A percentile compares a stretch with the other conserved stretches of the same genome.
phyloP scores from a whole-genome alignment of 768 basidiomycete genomes.

The Termitomyces sp. region DNA sequence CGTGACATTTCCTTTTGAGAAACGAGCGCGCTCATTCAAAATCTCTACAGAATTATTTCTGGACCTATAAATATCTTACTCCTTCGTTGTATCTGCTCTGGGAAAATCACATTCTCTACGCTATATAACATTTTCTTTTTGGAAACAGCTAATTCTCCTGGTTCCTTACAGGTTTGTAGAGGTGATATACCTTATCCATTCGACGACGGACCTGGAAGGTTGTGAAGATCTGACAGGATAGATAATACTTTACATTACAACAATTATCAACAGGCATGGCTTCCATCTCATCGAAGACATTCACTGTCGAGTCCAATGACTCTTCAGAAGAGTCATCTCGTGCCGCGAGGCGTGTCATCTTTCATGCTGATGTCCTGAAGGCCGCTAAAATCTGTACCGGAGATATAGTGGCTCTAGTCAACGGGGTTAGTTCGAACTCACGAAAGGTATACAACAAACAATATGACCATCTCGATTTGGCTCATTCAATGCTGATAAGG shows the following conservation, averaged over 20 bases:
- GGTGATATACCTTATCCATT: not conserved
- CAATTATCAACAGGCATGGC: constrained; percentile 7
- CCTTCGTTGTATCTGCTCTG: not conserved
- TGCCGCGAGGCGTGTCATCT: constrained; percentile 55
- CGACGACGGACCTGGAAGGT: not conserved
- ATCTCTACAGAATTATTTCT: not conserved
- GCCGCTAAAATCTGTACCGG: constrained; percentile 59
- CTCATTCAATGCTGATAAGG: constrained; percentile 29
- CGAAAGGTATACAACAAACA: constrained; percentile 20
- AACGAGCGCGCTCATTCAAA: not conserved
- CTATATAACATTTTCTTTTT: not conserved
- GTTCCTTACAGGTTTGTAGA: not conserved
- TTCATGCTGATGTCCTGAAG: constrained; percentile 61
- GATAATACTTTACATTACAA: not conserved
- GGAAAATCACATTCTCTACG: not conserved
- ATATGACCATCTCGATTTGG: not conserved
- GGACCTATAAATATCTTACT: not conserved
- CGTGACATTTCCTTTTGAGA: not conserved
- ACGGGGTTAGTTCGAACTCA: constrained; percentile 25
- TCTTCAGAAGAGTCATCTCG: constrained; percentile 37
- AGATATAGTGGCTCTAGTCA: constrained; percentile 57
- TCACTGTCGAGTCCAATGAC: constrained; percentile 34
- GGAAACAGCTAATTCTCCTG: not conserved
- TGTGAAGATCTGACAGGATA: not conserved
- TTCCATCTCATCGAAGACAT: constrained; percentile 29